Conservation (phyloP, 2,329 filamentous ascomycete species). For the Mollisia scopiformis region DNA sequence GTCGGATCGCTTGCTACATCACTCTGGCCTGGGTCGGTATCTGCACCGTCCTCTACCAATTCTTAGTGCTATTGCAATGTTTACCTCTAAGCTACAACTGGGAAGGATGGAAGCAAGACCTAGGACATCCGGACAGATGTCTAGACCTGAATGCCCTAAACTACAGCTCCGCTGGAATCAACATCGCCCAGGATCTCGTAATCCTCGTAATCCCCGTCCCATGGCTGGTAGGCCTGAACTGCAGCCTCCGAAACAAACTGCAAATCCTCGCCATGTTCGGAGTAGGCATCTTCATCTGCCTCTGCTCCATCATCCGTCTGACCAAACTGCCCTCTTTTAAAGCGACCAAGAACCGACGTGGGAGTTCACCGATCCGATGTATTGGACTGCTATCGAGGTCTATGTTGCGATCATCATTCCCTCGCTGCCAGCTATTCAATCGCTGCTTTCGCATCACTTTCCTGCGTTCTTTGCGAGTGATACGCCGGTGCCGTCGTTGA, state of each 20-base stretch:
- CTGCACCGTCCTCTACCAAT: background rate
- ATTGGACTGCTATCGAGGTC: background rate
- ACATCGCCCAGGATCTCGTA: constrained; percentile 4
- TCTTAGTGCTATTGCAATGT: background rate
- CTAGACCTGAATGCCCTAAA: constrained; percentile 1
- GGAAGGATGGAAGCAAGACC: constrained; percentile 4
- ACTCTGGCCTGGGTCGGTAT: constrained; percentile 2
- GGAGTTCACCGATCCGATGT: background rate
- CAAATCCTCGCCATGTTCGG: constrained; percentile 11
- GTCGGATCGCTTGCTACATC: background rate
- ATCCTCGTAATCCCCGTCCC: constrained; percentile 7
- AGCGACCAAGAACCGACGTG: constrained; percentile 5
- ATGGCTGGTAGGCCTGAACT: background rate
- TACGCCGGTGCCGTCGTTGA: background rate
- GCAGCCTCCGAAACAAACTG: background rate
- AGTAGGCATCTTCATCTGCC: constrained; percentile 5
- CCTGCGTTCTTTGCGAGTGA: background rate
- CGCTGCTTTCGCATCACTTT: background rate
- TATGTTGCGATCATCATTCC: background rate
- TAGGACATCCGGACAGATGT: constrained; percentile 1
- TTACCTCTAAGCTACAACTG: constrained; percentile 8
- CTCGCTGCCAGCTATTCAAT: background rate
- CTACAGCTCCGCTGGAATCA: background rate
- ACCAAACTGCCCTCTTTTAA: background rate
- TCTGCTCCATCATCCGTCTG: constrained; percentile 9